Percentiles rank a stretch among this genome's conserved stretches.
Evolutionary conservation across 1,139 yeast genomes (phyloP).

Genomic region (Spencermartinsiella ligniputridi): DNA sequence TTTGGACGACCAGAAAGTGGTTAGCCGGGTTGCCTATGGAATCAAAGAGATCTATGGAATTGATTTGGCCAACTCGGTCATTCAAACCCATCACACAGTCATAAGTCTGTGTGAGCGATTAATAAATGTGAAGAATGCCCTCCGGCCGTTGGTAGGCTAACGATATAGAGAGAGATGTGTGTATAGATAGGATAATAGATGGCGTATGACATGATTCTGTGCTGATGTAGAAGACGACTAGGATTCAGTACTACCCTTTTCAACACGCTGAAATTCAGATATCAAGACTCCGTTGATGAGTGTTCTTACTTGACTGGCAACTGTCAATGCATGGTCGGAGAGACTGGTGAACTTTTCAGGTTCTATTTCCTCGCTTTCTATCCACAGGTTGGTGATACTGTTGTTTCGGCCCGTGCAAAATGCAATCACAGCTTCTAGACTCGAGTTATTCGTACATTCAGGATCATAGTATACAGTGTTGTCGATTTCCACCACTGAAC

Average conservation of each 20-base stretch:
- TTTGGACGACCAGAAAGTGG: constrained; percentile 20
- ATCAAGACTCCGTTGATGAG: constrained; percentile 26
- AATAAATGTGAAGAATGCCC: constrained; percentile 26
- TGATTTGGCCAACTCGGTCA: constrained; percentile 33
- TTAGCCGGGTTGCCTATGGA: constrained; percentile 30
- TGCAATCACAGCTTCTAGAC: constrained; percentile 43
- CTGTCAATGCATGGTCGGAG: constrained; percentile 16
- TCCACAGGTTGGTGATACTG: constrained; percentile 55
- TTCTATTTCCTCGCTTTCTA: constrained; percentile 25
- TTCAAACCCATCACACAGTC: constrained; percentile 29
- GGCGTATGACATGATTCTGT: too few relatives aligned
- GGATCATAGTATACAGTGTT: constrained; percentile 11
- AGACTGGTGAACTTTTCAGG: constrained; percentile 8
- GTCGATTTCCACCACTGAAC: constrained; percentile 39
- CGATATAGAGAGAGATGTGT: too few relatives aligned
- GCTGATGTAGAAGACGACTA: too few relatives aligned
- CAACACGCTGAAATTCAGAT: constrained; percentile 16
- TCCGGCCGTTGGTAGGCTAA: constrained; percentile 27
- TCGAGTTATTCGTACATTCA: not conserved
- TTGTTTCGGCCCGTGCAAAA: constrained; percentile 52
- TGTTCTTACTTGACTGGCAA: constrained; percentile 21
- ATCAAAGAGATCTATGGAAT: constrained; percentile 31
- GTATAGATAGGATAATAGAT: too few relatives aligned
- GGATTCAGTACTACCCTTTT: too few relatives aligned
- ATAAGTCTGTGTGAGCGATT: constrained; percentile 29